phyloP scores from a whole-genome alignment of 345 rosid genomes.

The Eucalyptus sp. region DNA sequence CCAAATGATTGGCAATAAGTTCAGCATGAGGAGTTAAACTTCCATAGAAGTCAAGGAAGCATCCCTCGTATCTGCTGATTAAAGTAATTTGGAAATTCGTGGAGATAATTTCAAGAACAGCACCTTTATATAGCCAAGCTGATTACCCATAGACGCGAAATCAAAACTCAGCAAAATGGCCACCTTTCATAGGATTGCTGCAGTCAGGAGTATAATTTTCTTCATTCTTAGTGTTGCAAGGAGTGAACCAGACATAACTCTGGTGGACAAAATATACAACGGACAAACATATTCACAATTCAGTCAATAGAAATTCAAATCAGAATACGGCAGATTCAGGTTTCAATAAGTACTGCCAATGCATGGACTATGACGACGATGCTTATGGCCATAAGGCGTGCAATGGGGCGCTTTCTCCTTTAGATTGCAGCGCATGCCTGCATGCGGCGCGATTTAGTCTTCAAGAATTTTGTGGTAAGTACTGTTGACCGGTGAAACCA shows the following conservation, averaged over 20 bases:
- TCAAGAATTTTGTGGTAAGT: not conserved
- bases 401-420: not conserved
- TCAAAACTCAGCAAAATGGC: not conserved
- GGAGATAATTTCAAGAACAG: not conserved
- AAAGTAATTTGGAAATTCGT: not conserved
- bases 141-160: not conserved
- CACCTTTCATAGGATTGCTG: not conserved
- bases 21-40: not conserved
- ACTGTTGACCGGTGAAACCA: not conserved
- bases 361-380: not conserved
- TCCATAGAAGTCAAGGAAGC: not conserved
- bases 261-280: not conserved
- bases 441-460: not conserved
- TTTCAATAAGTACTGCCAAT: not conserved
- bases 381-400: not conserved
- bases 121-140: not conserved
- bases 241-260: not conserved
- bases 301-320: not conserved
- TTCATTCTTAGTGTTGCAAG: not conserved
- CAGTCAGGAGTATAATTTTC: not conserved
- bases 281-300: not conserved
- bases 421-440: not conserved
- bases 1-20: not conserved
- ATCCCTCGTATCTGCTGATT: not conserved
- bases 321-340: not conserved